Percentiles rank a stretch among this genome's conserved stretches.
phyloP scores from a whole-genome alignment of 805 yeast genomes.

The Lachancea sp. region DNA sequence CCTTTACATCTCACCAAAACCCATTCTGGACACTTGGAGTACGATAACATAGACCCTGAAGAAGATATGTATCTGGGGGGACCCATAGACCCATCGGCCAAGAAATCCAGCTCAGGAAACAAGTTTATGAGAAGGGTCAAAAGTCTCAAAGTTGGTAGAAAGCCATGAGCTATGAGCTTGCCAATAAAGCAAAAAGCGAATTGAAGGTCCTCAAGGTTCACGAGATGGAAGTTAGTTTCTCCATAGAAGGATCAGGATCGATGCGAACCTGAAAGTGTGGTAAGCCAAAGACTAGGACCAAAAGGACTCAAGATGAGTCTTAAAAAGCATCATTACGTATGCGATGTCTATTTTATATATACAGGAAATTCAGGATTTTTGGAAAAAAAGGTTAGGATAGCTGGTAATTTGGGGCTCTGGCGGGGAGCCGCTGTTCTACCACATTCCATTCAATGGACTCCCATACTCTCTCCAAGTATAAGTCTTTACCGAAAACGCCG shows the following conservation, averaged over 20 bases:
- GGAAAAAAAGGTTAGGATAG: constrained; percentile 1
- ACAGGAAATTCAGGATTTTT: constrained; percentile 9
- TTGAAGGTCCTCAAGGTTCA: no score
- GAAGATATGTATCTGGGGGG: constrained; percentile 31
- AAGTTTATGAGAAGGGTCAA: constrained; percentile 79
- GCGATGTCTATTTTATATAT: constrained; percentile 11
- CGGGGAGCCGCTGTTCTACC: constrained; percentile 43
- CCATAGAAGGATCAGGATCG: no score
- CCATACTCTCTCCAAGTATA: constrained; percentile 61
- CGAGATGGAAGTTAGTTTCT: no score
- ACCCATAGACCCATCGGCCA: constrained; percentile 23
- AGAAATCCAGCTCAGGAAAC: constrained; percentile 36
- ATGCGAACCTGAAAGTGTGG: no score
- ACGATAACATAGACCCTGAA: constrained; percentile 18
- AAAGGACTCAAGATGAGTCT: background rate
- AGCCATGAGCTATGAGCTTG: constrained; percentile 2
- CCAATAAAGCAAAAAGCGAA: background rate
- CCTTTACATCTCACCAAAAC: constrained; percentile 16
- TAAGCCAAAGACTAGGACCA: background rate
- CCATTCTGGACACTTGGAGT: constrained; percentile 20
- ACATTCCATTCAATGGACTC: constrained; percentile 67
- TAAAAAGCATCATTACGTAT: background rate
- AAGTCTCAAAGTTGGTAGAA: constrained; percentile 72
- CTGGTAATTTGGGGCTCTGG: constrained; percentile 9
- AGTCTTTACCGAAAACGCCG: constrained; percentile 67